These are phyloP conservation scores for Colletotrichum sansevieriae DNA, from an alignment of 2,329 filamentous ascomycete genomes.

Conservation along the genomic window DNA sequence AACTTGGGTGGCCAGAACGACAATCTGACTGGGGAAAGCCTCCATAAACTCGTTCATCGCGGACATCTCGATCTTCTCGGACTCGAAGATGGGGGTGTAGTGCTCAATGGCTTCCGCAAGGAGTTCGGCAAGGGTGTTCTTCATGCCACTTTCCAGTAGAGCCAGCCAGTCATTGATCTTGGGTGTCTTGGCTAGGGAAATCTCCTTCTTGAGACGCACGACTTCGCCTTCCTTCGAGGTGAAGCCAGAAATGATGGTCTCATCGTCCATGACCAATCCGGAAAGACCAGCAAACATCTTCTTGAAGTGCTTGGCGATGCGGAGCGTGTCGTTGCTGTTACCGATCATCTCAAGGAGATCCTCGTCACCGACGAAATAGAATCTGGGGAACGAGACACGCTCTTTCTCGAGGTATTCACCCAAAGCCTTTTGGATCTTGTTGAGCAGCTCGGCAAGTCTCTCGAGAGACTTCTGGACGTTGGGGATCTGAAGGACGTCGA, in stretches of 20 bases:
- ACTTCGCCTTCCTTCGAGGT: constrained; percentile 95
- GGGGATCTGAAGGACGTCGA: constrained; percentile 95
- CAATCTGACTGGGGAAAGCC: constrained; percentile 91
- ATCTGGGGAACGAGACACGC: constrained; percentile 95
- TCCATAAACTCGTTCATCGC: constrained; percentile 85
- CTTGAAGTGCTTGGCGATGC: constrained; percentile 98
- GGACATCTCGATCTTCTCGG: constrained; percentile 75
- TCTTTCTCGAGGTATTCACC: constrained; percentile 99
- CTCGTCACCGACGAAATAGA: constrained; percentile 99
- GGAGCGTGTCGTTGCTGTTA: constrained; percentile 96
- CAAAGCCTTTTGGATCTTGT: constrained; percentile 99
- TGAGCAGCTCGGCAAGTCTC: constrained; percentile 93
- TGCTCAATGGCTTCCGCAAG: constrained; percentile 87
- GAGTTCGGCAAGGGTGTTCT: constrained; percentile 89
- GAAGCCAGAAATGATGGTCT: constrained; percentile 89
- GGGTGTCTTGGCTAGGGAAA: constrained; percentile 92
- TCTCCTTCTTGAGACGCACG: constrained; percentile 88
- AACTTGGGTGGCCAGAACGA: constrained; percentile 92
- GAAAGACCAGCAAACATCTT: constrained; percentile 99
- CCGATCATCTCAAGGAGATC: constrained; percentile 99
- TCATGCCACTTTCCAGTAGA: constrained; percentile 92
- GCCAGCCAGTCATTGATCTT: constrained; percentile 99
- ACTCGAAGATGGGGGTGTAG: constrained; percentile 83
- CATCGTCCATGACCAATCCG: constrained; percentile 91
- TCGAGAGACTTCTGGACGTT: constrained; percentile 97